Evolutionary conservation across 306 rosid species (phyloP).

Genomic region (Sicyos baderoa): DNA sequence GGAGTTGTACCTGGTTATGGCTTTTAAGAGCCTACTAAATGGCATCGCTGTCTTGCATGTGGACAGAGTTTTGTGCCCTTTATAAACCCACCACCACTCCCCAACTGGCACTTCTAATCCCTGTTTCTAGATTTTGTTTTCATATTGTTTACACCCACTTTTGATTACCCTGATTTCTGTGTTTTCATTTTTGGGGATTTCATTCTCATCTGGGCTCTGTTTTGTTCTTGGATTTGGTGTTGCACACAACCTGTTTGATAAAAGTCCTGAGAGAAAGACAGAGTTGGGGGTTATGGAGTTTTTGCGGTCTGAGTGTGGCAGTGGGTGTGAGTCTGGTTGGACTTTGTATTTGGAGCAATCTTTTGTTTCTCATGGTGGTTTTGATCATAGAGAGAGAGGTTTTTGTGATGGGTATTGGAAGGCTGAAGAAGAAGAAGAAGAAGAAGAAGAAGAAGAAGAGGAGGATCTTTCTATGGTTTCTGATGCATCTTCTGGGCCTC

Average conservation of each 20-base stretch:
- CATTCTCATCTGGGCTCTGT: constrained; percentile 18
- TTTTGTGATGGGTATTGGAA: constrained; percentile 19
- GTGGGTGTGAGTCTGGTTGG: constrained; percentile 97
- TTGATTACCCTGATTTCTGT: neutral
- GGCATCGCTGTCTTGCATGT: constrained; percentile 92
- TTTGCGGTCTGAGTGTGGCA: constrained; percentile 61
- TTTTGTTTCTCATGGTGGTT: constrained; percentile 25
- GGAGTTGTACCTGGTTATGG: constrained; percentile 57
- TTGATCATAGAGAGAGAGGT: constrained; percentile 13
- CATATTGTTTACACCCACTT: neutral
- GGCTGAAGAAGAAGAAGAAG: constrained; percentile 25
- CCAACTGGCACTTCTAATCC: constrained; percentile 30
- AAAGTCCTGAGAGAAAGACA: constrained; percentile 6
- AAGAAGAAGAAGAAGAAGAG: constrained; percentile 40
- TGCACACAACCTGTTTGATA: constrained; percentile 17
- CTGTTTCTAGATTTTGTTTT: neutral
- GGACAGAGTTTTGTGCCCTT: constrained; percentile 34
- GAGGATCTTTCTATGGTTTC: constrained; percentile 95
- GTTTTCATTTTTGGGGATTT: neutral
- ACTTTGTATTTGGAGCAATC: constrained; percentile 80
- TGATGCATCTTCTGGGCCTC: constrained; percentile 99
- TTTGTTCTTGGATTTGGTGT: constrained; percentile 29
- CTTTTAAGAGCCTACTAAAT: constrained; percentile 39
- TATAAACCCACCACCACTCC: constrained; percentile 36
- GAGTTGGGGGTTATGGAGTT: constrained; percentile 40